These are phyloP conservation scores for Rhododendron vialii DNA, from an alignment of 148 eudicot genomes.

Conservation along the genomic window DNA sequence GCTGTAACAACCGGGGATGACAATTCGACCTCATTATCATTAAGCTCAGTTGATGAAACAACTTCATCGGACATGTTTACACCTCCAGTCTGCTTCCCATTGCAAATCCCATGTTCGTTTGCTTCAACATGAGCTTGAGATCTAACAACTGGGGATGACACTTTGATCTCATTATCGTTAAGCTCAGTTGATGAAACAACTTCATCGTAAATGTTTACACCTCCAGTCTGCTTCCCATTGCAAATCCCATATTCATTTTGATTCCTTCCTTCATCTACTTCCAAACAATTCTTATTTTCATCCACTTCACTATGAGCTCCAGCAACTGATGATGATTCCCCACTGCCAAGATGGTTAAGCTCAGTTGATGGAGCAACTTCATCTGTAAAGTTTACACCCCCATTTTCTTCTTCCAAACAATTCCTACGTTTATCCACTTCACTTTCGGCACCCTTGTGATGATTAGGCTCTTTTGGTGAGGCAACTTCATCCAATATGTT, in stretches of 20 bases:
- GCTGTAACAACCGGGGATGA: constrained; percentile 3
- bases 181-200: constrained; percentile 11
- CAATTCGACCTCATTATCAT: constrained; percentile 1
- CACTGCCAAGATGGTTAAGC: constrained; percentile 10
- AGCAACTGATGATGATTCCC: constrained; percentile 18
- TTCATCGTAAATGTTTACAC: background rate
- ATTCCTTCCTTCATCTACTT: constrained; percentile 2
- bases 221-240: constrained; percentile 10
- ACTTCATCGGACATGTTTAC: background rate
- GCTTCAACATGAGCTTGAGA: background rate
- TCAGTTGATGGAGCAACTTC: constrained; percentile 15
- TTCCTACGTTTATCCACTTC: constrained; percentile 14
- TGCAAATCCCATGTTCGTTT: background rate
- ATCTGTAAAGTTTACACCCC: background rate
- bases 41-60: constrained; percentile 14
- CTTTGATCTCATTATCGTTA: constrained; percentile 3
- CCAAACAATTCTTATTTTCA: constrained; percentile 4
- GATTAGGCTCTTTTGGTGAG: constrained; percentile 17
- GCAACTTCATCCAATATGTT: constrained; percentile 10
- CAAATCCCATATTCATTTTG: background rate
- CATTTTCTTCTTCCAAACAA: background rate
- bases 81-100: constrained; percentile 5
- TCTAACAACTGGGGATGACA: constrained; percentile 4
- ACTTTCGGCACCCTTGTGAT: constrained; percentile 10
- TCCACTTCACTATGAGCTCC: constrained; percentile 13